Conservation (phyloP, 441 rosid genomes). For the Erysimum cheiri region DNA sequence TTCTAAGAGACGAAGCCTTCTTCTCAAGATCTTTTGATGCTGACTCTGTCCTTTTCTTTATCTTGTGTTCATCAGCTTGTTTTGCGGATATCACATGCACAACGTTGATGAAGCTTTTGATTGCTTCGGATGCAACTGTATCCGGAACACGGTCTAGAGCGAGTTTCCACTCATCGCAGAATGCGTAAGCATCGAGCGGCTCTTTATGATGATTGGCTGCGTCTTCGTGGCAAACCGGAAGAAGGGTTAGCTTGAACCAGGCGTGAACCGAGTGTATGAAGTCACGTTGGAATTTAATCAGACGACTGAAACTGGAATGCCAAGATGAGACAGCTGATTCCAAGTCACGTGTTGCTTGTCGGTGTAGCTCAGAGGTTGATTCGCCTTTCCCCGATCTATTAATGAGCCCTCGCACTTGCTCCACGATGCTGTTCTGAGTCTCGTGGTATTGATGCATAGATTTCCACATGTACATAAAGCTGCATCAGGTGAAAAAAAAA, state of each 20-base stretch:
- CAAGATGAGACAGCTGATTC: slow-evolving; percentile 84
- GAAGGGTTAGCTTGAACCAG: slow-evolving; percentile 89
- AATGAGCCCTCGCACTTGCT: slow-evolving; percentile 91
- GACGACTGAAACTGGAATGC: slow-evolving; percentile 82
- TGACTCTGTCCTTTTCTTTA: slow-evolving; percentile 72
- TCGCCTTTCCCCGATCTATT: slow-evolving; percentile 72
- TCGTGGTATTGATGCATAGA: slow-evolving; percentile 87
- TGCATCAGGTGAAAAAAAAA: slow-evolving; percentile 47
- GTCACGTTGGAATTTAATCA: slow-evolving; percentile 85
- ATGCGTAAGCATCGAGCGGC: slow-evolving; percentile 58
- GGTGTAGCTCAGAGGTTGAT: slow-evolving; percentile 86
- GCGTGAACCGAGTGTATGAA: slow-evolving; percentile 71
- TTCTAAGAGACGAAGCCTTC: slow-evolving; percentile 81
- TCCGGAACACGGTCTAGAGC: slow-evolving; percentile 92
- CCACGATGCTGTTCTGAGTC: slow-evolving; percentile 79
- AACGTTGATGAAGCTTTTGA: slow-evolving; percentile 85
- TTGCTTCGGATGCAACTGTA: slow-evolving; percentile 94
- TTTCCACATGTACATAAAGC: slow-evolving; percentile 97
- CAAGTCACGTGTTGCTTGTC: slow-evolving; percentile 90
- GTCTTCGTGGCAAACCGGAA: slow-evolving; percentile 66
- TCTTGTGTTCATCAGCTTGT: slow-evolving; percentile 82
- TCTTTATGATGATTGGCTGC: slow-evolving; percentile 48
- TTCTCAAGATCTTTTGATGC: slow-evolving; percentile 89
- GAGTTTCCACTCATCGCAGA: slow-evolving; percentile 92
- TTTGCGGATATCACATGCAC: slow-evolving; percentile 75